Evolutionary conservation across 1,284 basidiomycete genomes (phyloP), one percentile per base, ranked within the genome.

Genomic region (Fistulinella staudtii): DNA sequence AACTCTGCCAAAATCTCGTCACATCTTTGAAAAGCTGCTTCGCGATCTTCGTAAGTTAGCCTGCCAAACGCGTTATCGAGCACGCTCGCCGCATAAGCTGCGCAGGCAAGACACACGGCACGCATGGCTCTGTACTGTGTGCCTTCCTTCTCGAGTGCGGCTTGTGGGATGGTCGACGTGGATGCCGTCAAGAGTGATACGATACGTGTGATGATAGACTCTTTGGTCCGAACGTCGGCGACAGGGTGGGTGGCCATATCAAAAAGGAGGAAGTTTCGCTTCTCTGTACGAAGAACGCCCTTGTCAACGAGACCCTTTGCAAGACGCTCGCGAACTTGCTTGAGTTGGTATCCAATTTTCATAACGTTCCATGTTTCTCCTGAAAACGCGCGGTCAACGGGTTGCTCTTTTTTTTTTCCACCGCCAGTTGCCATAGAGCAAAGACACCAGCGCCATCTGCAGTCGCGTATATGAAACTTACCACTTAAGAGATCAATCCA

Each of bases 361-460:
- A 96, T 92, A 6, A 96, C 91, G 64, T 97, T 96, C 93, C 93
- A 97, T 41, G 93, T 97, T 72, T 97, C 93, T 51, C 93, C 93
- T 95, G 39, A n/a, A 30, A 13, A 41, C 5, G 36, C 27, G 24
- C 5, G 37, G 30, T 47, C 9, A 10, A 34, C 49, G 9, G 43
- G 39, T 39, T 11, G n/a, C 34, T 21, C 30, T 11, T 28, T 20
- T 30, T 15, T 18, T 21, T 9, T n/a, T 18, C 33, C 24, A 35
- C 24, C 37, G n/a, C 20, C 17, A 39, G 23, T 15, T 39, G n/a
- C n/a, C n/a, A n/a, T 21, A 21, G 5, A 4, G 36, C 30, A 14
- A 23, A 39, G 39, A 36, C 38, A 23, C 29, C 17, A 39, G 21
- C 10, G 36, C 27, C 15, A 33, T 40, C 41, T 34, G 33, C 33